Conservation (phyloP, 139 green algal genomes). For the Chlorella sorokiniana region DNA sequence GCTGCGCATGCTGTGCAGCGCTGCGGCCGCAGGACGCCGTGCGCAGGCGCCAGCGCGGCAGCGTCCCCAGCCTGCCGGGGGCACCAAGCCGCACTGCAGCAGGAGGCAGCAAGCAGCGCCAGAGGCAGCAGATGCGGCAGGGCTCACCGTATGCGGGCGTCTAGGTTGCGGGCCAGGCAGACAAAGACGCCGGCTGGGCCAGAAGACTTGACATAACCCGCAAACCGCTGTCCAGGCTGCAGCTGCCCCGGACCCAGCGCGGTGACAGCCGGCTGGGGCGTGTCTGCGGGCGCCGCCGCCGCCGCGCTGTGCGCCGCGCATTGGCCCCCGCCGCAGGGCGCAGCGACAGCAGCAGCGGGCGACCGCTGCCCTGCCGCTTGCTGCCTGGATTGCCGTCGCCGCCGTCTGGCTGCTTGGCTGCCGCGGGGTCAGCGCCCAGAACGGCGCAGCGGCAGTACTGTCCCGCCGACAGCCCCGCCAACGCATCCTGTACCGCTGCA, state of each 20-base stretch:
- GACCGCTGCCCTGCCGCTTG: no score
- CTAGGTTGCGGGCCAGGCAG: slow-evolving; percentile 46
- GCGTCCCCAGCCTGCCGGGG: background rate
- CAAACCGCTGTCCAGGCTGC: slow-evolving; percentile 34
- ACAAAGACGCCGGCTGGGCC: slow-evolving; percentile 70
- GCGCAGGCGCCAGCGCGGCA: no score
- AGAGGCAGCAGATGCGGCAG: no score
- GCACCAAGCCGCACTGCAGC: background rate
- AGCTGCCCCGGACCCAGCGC: background rate
- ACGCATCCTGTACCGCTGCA: slow-evolving; percentile 60
- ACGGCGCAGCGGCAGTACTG: slow-evolving; percentile 60
- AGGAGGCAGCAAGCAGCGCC: background rate
- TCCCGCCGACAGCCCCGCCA: slow-evolving; percentile 61
- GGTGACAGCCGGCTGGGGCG: background rate
- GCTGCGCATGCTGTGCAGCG: no score
- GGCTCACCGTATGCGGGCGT: slow-evolving; percentile 62
- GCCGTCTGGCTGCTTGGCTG: background rate
- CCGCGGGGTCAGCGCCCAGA: slow-evolving; percentile 16
- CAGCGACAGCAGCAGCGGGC: slow-evolving; percentile 59
- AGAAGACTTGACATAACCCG: slow-evolving; percentile 77
- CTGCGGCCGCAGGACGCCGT: no score
- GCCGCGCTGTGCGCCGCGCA: slow-evolving; percentile 26
- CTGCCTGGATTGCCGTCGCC: background rate
- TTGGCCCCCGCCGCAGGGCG: slow-evolving; percentile 53
- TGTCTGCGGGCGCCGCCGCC: background rate